Evolutionary conservation across 257 asterid genomes (phyloP), one percentile per base, ranked within the genome.

Genomic region (Paraleonurus japonicus): DNA sequence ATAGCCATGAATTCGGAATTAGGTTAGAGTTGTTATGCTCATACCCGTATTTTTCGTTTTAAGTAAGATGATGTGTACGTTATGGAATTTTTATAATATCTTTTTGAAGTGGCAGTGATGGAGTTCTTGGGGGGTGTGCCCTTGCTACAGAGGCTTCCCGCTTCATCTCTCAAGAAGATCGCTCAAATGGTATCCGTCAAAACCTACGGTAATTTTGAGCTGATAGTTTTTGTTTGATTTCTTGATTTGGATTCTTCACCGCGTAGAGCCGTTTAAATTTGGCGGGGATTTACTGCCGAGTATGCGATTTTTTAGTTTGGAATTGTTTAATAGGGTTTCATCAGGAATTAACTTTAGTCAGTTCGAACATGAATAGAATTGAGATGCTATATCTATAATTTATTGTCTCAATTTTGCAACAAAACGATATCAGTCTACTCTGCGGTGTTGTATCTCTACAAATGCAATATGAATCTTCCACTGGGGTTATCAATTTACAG

Each of bases 91-190:
- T 76, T 75, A 12, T 61, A 47, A n/a, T 9, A 16, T 16, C 28
- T 53, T 7, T 54, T 70, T 55, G 32, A 57, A 54, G 33, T 65
- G 61, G 72, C 88, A 91, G 98, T 91, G 81, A 85, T 88, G 62
- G 99, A 88, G 87, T 94, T 88, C 71, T 78, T 94, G 85, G 96
- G 97, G 45, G 74, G 91, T 16, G 97, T 94, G 74, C 95, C 98
- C 19, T 83, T 94, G 89, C 88, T 94, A 3, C 99, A 94, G 84
- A 84, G 85, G 78, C 90, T 94, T 48, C 98, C 99, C 0, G 76
- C 87, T 69, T 88, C 96, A 32, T 91, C 98, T 20, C 84, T 88
- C 24, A 78, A 61, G 82, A 94, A 75, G 81, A 88, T 94, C 69
- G 95, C 99, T 32, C 82, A 84, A 76, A 54, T 85, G 30, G 92